Percentiles rank a stretch among this genome's conserved stretches.
phyloP scores from a whole-genome alignment of 768 basidiomycete genomes.

The Mycena galericulata region DNA sequence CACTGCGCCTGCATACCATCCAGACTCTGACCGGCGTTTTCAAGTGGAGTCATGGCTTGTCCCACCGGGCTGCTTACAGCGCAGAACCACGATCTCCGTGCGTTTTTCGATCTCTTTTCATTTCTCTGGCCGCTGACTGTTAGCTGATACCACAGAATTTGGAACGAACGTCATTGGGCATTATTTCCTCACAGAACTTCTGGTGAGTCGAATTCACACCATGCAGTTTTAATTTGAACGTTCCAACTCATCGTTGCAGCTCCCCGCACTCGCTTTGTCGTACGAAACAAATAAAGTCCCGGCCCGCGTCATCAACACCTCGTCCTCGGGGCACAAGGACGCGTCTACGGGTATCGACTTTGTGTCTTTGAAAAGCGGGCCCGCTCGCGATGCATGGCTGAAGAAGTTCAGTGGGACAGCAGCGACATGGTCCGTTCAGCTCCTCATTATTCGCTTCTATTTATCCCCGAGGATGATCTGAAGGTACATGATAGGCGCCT shows the following conservation, averaged over 20 bases:
- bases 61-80: constrained; percentile 39
- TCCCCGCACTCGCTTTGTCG: constrained; percentile 23
- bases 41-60: constrained; percentile 45
- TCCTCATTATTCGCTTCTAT: background rate
- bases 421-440: constrained; percentile 1
- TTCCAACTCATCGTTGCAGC: background rate
- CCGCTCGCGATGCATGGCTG: constrained; percentile 27
- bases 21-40: too few species aligned
- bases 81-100: constrained; percentile 41
- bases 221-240: background rate
- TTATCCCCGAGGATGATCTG: background rate
- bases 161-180: constrained; percentile 52
- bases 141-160: constrained; percentile 43
- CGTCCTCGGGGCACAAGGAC: constrained; percentile 27
- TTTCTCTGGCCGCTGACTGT: background rate
- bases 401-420: background rate
- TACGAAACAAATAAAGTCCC: constrained; percentile 6
- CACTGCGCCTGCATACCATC: too few species aligned
- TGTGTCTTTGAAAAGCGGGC: constrained; percentile 9
- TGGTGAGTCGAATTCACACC: too few species aligned
- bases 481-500: constrained; percentile 19
- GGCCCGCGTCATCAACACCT: constrained; percentile 42
- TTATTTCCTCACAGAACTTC: constrained; percentile 38
- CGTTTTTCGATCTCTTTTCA: background rate
- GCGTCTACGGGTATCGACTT: constrained; percentile 22